Conservation (phyloP, 495 filamentous ascomycete genomes). For the Aspergillus diversus region DNA sequence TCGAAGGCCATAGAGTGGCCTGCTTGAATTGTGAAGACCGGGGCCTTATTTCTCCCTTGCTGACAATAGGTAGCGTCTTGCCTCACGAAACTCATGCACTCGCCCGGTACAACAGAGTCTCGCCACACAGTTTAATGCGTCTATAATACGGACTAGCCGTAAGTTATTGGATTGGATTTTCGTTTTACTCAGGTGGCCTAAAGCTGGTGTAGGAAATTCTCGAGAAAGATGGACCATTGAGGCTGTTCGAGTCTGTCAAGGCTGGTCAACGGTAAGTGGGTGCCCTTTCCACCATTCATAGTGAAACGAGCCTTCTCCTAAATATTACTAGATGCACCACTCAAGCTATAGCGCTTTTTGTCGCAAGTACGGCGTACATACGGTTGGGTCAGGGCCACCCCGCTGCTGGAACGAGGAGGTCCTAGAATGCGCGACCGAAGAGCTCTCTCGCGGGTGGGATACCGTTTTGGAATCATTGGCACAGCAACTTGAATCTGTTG, state of each 20-base stretch:
- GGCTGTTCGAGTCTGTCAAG: background rate
- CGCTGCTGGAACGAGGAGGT: slow-evolving; percentile 7
- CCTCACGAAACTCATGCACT: background rate
- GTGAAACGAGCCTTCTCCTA: background rate
- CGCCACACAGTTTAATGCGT: slow-evolving; percentile 9
- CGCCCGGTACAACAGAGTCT: background rate
- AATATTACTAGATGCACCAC: slow-evolving; percentile 1
- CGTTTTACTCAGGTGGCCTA: background rate
- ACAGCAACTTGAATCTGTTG: background rate
- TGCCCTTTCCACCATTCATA: background rate
- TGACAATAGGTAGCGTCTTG: slow-evolving; percentile 11
- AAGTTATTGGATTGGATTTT: slow-evolving; percentile 2
- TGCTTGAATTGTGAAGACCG: background rate
- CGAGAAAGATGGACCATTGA: background rate
- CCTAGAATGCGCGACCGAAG: background rate
- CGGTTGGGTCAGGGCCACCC: too few relatives aligned
- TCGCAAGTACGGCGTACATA: slow-evolving; percentile 7
- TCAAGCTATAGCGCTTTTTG: slow-evolving; percentile 4
- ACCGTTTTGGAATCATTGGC: background rate
- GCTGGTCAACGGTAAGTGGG: background rate
- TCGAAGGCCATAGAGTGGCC: background rate
- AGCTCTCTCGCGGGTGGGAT: background rate
- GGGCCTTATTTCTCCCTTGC: background rate
- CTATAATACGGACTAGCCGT: slow-evolving; percentile 7
- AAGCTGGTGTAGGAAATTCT: background rate